phyloP scores from a whole-genome alignment of 2,329 filamentous ascomycete genomes.

The Ophiostoma sp. region DNA sequence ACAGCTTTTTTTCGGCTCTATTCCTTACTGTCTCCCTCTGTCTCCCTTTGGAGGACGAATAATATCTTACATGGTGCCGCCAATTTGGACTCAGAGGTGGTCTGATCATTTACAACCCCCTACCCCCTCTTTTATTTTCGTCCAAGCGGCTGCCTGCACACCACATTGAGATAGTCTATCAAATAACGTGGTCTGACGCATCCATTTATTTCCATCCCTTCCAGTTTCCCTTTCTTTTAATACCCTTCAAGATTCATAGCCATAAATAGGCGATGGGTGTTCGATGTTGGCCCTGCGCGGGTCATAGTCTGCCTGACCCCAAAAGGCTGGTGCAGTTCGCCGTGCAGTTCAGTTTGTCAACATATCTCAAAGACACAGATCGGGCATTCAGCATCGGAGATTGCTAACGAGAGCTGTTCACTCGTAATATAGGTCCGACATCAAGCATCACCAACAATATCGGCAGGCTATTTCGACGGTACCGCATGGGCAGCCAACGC shows the following conservation, averaged over 20 bases:
- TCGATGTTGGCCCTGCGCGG: not conserved
- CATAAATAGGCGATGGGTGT: not conserved
- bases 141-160: constrained; percentile 1
- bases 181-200: not conserved
- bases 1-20: not conserved
- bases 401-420: not conserved
- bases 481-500: not conserved
- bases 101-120: constrained; percentile 11
- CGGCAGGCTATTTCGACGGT: not conserved
- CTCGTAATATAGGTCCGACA: not conserved
- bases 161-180: not conserved
- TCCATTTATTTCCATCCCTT: not conserved
- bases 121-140: constrained; percentile 1
- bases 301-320: too few species aligned
- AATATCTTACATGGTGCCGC: not conserved
- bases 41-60: not conserved
- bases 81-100: constrained; percentile 1
- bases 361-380: not conserved
- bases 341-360: not conserved
- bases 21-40: not conserved
- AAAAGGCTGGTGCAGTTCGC: not conserved
- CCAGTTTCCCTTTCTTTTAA: not conserved
- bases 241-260: not conserved
- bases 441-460: not conserved
- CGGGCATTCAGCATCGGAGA: not conserved